A percentile compares a stretch with the other conserved stretches of the same genome.
phyloP scores from a whole-genome alignment of 192 early-diverging fungal genomes.

The Phlyctochytrium arcticum region DNA sequence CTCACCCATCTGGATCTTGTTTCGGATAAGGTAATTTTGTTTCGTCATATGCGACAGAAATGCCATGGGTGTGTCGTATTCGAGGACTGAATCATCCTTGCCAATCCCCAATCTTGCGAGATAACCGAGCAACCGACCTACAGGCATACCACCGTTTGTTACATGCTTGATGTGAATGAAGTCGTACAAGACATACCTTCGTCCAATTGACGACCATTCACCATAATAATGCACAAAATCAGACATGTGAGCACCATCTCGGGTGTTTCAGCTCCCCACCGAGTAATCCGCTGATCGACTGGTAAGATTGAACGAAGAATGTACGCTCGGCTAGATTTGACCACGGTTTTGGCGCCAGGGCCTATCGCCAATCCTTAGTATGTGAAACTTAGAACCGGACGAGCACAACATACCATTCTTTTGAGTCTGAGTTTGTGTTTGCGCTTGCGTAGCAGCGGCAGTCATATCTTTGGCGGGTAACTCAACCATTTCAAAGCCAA shows the following conservation, averaged over 20 bases:
- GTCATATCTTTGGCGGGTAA: constrained; percentile 27
- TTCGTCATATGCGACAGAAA: constrained; percentile 33
- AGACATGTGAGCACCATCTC: constrained; percentile 53
- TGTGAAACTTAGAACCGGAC: too few species aligned
- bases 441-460: constrained; percentile 13
- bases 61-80: neutral
- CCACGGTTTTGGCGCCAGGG: too few species aligned
- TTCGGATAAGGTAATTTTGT: constrained; percentile 48
- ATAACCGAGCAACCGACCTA: neutral
- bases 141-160: too few species aligned
- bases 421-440: constrained; percentile 7
- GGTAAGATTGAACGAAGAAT: constrained; percentile 12
- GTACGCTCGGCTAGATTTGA: constrained; percentile 6
- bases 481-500: constrained; percentile 64
- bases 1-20: constrained; percentile 26
- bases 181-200: constrained; percentile 26
- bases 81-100: neutral
- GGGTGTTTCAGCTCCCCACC: constrained; percentile 40
- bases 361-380: constrained; percentile 1
- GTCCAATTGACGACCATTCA: constrained; percentile 37
- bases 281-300: constrained; percentile 23
- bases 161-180: too few species aligned
- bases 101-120: neutral
- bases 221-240: constrained; percentile 55
- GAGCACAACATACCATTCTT: too few species aligned